Percentiles rank a stretch among this genome's conserved stretches.
These are phyloP conservation scores for Dryas drummondii DNA, from an alignment of 306 rosid genomes.

Conservation along the genomic window DNA sequence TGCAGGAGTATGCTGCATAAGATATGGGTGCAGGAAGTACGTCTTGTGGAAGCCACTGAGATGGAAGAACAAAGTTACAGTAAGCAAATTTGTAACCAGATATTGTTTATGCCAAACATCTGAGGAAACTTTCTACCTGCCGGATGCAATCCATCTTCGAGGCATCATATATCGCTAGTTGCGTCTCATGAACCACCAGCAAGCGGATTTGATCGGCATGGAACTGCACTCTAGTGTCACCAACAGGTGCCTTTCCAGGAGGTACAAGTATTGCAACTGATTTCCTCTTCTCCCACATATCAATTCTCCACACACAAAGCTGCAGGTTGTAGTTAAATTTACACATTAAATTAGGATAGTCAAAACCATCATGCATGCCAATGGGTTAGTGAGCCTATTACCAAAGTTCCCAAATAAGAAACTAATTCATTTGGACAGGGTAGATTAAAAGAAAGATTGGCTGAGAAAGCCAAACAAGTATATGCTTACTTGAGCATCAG, in stretches of 20 bases:
- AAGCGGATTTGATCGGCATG: constrained; percentile 71
- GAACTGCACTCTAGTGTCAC: constrained; percentile 83
- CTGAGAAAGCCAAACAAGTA: too few species aligned
- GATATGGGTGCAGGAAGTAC: constrained; percentile 64
- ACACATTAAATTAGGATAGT: constrained; percentile 3
- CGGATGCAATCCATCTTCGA: constrained; percentile 79
- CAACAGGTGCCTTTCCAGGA: constrained; percentile 63
- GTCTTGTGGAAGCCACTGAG: constrained; percentile 92
- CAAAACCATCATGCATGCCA: neutral
- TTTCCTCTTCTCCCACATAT: constrained; percentile 93
- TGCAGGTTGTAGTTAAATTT: constrained; percentile 34
- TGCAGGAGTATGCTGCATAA: constrained; percentile 71
- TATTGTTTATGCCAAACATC: constrained; percentile 4
- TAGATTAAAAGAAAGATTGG: neutral
- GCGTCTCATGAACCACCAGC: constrained; percentile 77
- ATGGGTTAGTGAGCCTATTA: neutral
- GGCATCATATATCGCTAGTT: constrained; percentile 86
- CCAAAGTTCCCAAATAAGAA: neutral
- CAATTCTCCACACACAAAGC: constrained; percentile 88
- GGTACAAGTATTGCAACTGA: constrained; percentile 59
- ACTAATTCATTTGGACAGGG: neutral
- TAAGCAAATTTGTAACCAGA: neutral
- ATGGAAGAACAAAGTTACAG: constrained; percentile 30
- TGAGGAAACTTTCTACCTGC: constrained; percentile 51
- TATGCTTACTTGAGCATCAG: constrained; percentile 73